Evolutionary conservation across 2,329 filamentous ascomycete species (phyloP), one percentile per base, ranked within the genome.

Genomic region (Fusarium chuoi): DNA sequence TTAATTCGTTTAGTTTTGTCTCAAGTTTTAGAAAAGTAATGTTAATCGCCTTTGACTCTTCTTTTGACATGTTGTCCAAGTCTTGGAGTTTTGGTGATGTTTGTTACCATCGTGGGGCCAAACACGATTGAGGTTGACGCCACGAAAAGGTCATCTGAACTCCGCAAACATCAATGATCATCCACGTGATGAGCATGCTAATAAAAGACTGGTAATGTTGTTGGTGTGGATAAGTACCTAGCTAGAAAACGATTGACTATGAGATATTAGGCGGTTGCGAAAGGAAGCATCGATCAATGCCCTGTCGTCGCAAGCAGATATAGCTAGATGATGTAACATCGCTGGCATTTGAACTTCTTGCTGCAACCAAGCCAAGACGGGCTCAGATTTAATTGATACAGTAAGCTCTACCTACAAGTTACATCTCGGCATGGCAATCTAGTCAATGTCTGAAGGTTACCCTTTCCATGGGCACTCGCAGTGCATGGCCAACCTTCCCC

Each of bases 41-140:
- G 13, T n/a, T 9, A 1, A 14, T 14, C 14, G 18, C 18, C 18
- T 18, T 22, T 13, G 5, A 26, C 14, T 39, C 5, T 39, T 28
- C 0, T n/a, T 39, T 17, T 8, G 7, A 17, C 3, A 0, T 0
- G 3, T 13, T n/a, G 14, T 15, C 12, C 9, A 3, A 9, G 7
- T 17, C 14, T 28, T 28, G 14, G 3, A 26, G 33, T 26, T 7
- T 10, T 28, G 13, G 6, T 1, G 7, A 28, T 38, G 51, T 39
- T 39, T 28, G 18, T 15, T 22, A 7, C 7, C 51, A 4, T 54
- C 49, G 22, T 22, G 51, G 24, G 33, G n/a, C 51, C 24, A 54
- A 54, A 26, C 18, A n/a, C 4, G 24, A 0, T 26, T 1, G 24
- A 54, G 51, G 18, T 54, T 38, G 24, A 54, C 51, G 35, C 51